Base-by-base conservation (phyloP, 1,284 basidiomycete species). In the Puccinia novopanici region DNA sequence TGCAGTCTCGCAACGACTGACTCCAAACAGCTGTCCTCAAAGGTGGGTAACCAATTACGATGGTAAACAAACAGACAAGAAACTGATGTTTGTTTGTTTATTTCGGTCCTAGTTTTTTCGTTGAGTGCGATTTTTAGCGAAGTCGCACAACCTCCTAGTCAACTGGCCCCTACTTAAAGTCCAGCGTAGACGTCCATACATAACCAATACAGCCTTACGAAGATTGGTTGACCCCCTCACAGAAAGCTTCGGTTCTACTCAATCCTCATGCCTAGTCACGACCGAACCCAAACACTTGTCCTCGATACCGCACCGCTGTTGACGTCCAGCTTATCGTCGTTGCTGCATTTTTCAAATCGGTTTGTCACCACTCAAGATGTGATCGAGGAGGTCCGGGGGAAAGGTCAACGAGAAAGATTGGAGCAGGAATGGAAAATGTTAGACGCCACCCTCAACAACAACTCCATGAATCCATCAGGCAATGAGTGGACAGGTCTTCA, bases 301-400 rank as follows among this genome's bases (percentile, higher is more conserved):
- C 91, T 98, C 75, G 95, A 98, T 89, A 92, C 94, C 0, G 94
- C 93, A 1, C 94, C 95, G 0, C 88, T 98, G 0, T 89, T 98
- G 6, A 83, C 83, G 5, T 82, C 84, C 13, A 82, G 83, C 3
- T 88, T 95, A 2, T 91, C 92, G 0, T 93, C 94, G 1, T 88
- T 97, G 27, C 89, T 93, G 22, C 93, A 93, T 15, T 88, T 97
- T 42, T 93, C 95, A 19, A 89, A 91, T 83, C 89, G 89, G 45
- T 97, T 92, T 86, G 87, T 93, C 82, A 95, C 94, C 9, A 92
- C 93, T 3, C 94, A 93, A 0, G 92, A 94, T 85, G 94, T 98
- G 13, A 88, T 98, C 48, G 89, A 90, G 3, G 95, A 98, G 86
- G 87, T 98, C 84, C 91, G 93, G 86, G 94, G 97, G 87, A 91